phyloP scores from a whole-genome alignment of 139 green algal genomes.

The Diplosphaera chodatii region DNA sequence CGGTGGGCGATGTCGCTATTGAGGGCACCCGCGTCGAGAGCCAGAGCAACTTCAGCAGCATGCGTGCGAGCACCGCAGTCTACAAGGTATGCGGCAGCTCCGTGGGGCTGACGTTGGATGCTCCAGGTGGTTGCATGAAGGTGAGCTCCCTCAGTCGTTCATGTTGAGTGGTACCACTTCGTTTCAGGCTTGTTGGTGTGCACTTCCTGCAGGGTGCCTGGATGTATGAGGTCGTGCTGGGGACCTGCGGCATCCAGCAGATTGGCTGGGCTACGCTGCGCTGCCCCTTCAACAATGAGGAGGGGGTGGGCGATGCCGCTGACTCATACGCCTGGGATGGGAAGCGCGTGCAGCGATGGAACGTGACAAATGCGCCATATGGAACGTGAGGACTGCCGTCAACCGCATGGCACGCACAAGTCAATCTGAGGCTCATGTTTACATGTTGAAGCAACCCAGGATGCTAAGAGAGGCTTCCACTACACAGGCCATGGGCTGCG shows the following conservation, averaged over 20 bases:
- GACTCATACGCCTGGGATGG: slow-evolving; percentile 71
- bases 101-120: too few relatives aligned
- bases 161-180: too few relatives aligned
- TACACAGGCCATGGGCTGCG: slow-evolving; percentile 50
- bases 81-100: slow-evolving; percentile 25
- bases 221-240: slow-evolving; percentile 85
- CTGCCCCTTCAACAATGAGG: slow-evolving; percentile 84
- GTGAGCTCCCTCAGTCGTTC: too few relatives aligned
- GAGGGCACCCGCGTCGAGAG: slow-evolving; percentile 29
- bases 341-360: slow-evolving; percentile 82
- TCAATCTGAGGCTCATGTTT: too few relatives aligned
- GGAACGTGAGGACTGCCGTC: slow-evolving; percentile 21
- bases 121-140: too few relatives aligned
- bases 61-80: slow-evolving; percentile 63
- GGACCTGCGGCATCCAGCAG: slow-evolving; percentile 77
- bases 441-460: too few relatives aligned
- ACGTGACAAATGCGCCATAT: slow-evolving; percentile 63
- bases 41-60: slow-evolving; percentile 65
- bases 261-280: slow-evolving; percentile 79
- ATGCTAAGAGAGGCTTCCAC: too few relatives aligned
- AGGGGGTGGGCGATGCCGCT: slow-evolving; percentile 84
- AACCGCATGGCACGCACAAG: too few relatives aligned
- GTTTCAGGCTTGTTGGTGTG: too few relatives aligned
- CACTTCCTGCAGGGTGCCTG: slow-evolving; percentile 55
- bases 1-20: slow-evolving; percentile 9